phyloP scores from a whole-genome alignment of 768 basidiomycete genomes.

The Rhodotorula kratochvilovae region DNA sequence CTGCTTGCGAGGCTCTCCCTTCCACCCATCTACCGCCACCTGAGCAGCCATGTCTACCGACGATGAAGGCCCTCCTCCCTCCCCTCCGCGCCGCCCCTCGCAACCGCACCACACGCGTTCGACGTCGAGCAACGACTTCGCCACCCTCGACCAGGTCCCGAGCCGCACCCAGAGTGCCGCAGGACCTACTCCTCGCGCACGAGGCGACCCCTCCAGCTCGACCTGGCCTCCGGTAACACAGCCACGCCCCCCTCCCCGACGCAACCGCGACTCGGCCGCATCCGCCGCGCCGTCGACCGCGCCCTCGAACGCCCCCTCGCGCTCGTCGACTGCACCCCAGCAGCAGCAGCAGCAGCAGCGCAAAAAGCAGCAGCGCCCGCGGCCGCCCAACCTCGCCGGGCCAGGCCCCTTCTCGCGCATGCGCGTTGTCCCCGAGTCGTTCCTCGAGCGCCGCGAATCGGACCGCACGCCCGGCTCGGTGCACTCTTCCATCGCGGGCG shows the following conservation, averaged over 20 bases:
- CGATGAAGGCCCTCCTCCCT: too few species aligned
- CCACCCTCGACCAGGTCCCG: neutral
- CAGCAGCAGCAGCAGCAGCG: neutral
- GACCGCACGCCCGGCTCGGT: slow-evolving; percentile 3
- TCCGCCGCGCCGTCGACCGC: neutral
- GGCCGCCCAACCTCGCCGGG: slow-evolving; percentile 7
- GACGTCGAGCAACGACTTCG: neutral
- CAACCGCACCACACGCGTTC: neutral
- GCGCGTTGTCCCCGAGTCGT: neutral
- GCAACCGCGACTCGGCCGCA: neutral
- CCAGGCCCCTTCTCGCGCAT: neutral
- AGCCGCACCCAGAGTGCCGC: too few species aligned
- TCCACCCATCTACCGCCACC: too few species aligned
- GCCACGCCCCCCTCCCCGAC: too few species aligned
- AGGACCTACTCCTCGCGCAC: neutral
- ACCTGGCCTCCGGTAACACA: too few species aligned
- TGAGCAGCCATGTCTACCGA: too few species aligned
- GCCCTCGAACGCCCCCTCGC: neutral
- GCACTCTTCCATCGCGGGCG: too few species aligned
- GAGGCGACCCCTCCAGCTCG: too few species aligned
- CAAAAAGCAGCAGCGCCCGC: slow-evolving; percentile 3
- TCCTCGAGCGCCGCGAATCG: neutral
- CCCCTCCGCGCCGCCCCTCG: neutral
- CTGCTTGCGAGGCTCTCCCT: too few species aligned
- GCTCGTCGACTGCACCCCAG: neutral